phyloP scores from a whole-genome alignment of 768 basidiomycete species.

The Lepiota subincarnata region DNA sequence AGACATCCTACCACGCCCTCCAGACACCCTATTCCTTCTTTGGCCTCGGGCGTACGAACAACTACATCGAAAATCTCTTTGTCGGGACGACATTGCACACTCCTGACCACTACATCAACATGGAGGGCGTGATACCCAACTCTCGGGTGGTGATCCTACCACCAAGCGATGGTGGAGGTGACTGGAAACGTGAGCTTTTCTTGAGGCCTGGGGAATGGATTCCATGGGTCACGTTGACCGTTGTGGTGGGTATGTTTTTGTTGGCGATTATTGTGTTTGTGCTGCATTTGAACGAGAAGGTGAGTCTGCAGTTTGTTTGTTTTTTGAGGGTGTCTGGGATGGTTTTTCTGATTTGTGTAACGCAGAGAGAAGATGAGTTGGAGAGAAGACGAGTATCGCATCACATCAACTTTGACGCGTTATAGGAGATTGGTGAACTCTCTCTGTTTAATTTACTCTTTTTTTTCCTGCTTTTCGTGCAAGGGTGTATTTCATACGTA shows the following conservation, averaged over 20 bases:
- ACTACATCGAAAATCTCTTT: conserved; percentile 98
- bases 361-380: conserved; percentile 87
- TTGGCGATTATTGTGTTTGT: conserved; percentile 82
- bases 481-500: too few relatives aligned
- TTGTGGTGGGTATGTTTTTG: conserved; percentile 66
- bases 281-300: conserved; percentile 91
- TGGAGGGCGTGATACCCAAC: conserved; percentile 98
- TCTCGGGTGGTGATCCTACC: conserved; percentile 96
- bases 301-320: conserved; percentile 29
- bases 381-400: conserved; percentile 87
- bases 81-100: conserved; percentile 85
- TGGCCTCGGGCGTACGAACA: conserved; percentile 95
- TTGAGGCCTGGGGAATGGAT: conserved; percentile 96
- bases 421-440: conserved; percentile 38
- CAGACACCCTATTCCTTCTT: conserved; percentile 93
- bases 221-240: conserved; percentile 91
- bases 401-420: conserved; percentile 95
- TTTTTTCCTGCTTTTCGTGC: background rate
- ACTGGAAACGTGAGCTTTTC: conserved; percentile 88
- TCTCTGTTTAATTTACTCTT: background rate
- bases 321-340: background rate
- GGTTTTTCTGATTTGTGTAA: conserved; percentile 9
- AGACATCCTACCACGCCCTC: conserved; percentile 88
- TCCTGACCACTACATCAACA: conserved; percentile 74
- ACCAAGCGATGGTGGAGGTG: conserved; percentile 30